Evolutionary conservation across 73 alveolate genomes (phyloP), one percentile per base, ranked within the genome.

Genomic region (Paramecium pentaurelia): DNA sequence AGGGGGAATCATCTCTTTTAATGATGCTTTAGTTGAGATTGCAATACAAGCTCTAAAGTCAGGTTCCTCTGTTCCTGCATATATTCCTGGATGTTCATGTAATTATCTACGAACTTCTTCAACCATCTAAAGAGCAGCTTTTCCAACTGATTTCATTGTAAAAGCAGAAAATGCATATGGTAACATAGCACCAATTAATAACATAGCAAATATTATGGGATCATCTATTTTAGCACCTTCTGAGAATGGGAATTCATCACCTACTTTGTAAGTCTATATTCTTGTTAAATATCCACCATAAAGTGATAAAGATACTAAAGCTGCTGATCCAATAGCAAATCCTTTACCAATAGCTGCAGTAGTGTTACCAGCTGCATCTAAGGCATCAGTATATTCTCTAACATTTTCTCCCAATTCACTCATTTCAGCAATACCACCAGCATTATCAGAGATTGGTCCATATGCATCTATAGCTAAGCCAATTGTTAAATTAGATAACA

Each of bases 381-480:
- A 95, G 60, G 97, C 97, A 73, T 98, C 99, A 60, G 99, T 98
- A 59, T 93, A 92, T 83, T 95, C 93, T 88, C 99, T 97, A 90
- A 97, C 98, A 77, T 92, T 77, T 85, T 95, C 95, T 54, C 93
- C 97, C 92, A 97, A 95, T 73, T 94, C 98, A 34, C 98, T 83
- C 98, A 98, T 97, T 95, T 98, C 99, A 59, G 99, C 99, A 83
- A 98, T 98, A 93, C 99, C 99, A 22, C 99, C 99, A 60, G 99
- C 99, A 93, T 98, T 98, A 92, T 98, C 99, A 32, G 99, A 92
- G 83, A 98, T 96, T 40, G 99, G 99, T 77, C 98, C 99, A 94
- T 95, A 97, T 20, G 97, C 99, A 93, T 97, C 98, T 70, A 96
- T 96, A 75, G 99, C 96, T 75, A 98, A 95, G 40, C 99, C 99